phyloP scores from a whole-genome alignment of 192 early-diverging fungal genomes.

The Entomortierella beljakovae region DNA sequence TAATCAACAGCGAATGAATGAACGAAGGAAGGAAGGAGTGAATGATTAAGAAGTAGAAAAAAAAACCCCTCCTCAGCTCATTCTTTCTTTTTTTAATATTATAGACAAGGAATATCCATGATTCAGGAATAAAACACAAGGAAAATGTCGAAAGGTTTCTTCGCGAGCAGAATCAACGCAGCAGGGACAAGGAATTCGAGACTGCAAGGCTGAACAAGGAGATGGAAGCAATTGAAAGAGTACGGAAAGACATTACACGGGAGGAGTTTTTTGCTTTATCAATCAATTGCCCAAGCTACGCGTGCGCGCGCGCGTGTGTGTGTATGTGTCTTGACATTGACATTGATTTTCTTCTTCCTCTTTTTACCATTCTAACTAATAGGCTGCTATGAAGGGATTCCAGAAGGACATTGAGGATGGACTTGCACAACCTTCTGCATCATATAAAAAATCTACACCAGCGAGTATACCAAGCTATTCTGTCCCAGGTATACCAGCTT shows the following conservation, averaged over 20 bases:
- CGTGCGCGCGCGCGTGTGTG: too few relatives aligned
- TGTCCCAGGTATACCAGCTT: too few relatives aligned
- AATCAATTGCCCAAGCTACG: too few relatives aligned
- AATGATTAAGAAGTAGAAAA: background rate
- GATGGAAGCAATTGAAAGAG: constrained; percentile 76
- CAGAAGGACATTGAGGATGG: constrained; percentile 53
- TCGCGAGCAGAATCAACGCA: constrained; percentile 64
- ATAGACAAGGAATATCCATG: constrained; percentile 69
- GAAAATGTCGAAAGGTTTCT: constrained; percentile 84
- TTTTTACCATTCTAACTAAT: background rate
- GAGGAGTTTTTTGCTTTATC: background rate
- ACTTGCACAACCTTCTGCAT: constrained; percentile 38
- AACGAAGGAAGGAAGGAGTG: background rate
- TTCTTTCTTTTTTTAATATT: constrained; percentile 1
- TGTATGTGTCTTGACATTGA: too few relatives aligned
- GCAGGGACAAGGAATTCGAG: constrained; percentile 56
- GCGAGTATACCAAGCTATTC: background rate
- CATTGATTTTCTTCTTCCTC: too few relatives aligned
- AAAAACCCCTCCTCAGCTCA: background rate
- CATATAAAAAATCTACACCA: constrained; percentile 1
- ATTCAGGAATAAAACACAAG: constrained; percentile 84
- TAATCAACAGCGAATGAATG: background rate
- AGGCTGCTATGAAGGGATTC: constrained; percentile 60
- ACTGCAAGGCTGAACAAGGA: constrained; percentile 64
- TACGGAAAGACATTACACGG: background rate